These are phyloP conservation scores for Fusarium redolens DNA, from an alignment of 2,329 filamentous ascomycete genomes.

Conservation along the genomic window DNA sequence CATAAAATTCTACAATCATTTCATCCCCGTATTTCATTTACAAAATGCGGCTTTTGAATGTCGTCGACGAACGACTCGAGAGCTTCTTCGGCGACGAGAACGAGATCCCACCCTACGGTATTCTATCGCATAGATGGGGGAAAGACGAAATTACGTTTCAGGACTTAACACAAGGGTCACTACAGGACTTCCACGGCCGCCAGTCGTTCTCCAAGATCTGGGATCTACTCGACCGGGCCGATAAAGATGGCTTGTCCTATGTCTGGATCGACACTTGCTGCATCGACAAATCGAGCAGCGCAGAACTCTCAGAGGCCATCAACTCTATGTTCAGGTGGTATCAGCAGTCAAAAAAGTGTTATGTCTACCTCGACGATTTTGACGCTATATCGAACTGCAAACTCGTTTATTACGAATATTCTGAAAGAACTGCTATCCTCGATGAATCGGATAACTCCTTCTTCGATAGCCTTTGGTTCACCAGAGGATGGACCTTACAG, in stretches of 20 bases:
- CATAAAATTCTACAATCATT: background rate
- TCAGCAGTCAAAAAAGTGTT: slow-evolving; percentile 38
- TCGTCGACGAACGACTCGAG: slow-evolving; percentile 31
- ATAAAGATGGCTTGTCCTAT: slow-evolving; percentile 16
- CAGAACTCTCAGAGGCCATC: slow-evolving; percentile 45
- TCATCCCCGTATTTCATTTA: background rate
- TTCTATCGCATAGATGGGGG: slow-evolving; percentile 53
- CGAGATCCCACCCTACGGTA: slow-evolving; percentile 46
- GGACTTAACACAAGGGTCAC: slow-evolving; percentile 29
- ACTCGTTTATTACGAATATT: background rate
- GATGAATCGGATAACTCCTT: slow-evolving; percentile 12
- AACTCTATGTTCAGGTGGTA: slow-evolving; percentile 48
- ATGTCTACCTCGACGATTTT: slow-evolving; percentile 43
- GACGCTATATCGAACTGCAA: background rate
- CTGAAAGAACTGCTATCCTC: background rate
- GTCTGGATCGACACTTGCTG: slow-evolving; percentile 48
- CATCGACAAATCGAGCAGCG: slow-evolving; percentile 44
- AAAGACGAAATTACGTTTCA: slow-evolving; percentile 47
- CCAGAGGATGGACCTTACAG: background rate
- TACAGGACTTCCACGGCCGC: background rate
- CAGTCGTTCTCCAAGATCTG: slow-evolving; percentile 38
- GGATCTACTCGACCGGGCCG: slow-evolving; percentile 24
- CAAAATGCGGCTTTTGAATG: slow-evolving; percentile 47
- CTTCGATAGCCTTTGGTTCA: slow-evolving; percentile 19
- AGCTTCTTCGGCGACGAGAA: slow-evolving; percentile 35